Evolutionary conservation across 768 basidiomycete species (phyloP).

Genomic region (Phallus indusiatus): DNA sequence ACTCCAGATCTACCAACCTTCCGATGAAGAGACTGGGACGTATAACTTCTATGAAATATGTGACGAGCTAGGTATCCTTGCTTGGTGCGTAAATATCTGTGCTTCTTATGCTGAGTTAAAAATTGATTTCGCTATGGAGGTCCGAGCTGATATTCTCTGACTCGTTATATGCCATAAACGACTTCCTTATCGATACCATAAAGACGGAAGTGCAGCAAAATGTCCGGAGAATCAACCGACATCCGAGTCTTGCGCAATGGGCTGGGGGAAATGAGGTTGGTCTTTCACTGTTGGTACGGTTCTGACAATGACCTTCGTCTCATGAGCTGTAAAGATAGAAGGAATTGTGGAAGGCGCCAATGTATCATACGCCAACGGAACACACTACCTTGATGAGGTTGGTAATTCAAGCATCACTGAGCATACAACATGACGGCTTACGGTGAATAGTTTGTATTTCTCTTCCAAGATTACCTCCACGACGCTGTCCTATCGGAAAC

Average conservation of each 20-base stretch:
- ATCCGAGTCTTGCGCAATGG: constrained; percentile 52
- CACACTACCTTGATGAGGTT: constrained; percentile 42
- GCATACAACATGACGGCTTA: neutral
- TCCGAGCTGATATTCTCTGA: constrained; percentile 56
- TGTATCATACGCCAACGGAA: constrained; percentile 30
- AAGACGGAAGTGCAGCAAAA: constrained; percentile 51
- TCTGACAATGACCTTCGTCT: neutral
- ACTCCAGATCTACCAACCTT: constrained; percentile 26
- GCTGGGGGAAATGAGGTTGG: constrained; percentile 44
- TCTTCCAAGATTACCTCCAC: constrained; percentile 46
- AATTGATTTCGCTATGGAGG: neutral
- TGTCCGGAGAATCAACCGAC: constrained; percentile 42
- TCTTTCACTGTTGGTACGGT: neutral
- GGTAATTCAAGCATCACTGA: constrained; percentile 3
- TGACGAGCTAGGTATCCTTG: constrained; percentile 51
- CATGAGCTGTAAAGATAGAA: constrained; percentile 27
- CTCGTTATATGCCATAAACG: constrained; percentile 44
- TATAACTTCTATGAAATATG: constrained; percentile 51
- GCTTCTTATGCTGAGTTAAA: neutral
- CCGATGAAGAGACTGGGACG: constrained; percentile 31
- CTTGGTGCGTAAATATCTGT: constrained; percentile 27
- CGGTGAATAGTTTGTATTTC: constrained; percentile 30
- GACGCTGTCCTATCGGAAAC: constrained; percentile 40
- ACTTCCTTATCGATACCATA: constrained; percentile 38
- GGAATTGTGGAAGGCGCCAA: constrained; percentile 36